Base-by-base conservation (phyloP, 2,329 filamentous ascomycete species). In the Coleophoma crateriformis region DNA sequence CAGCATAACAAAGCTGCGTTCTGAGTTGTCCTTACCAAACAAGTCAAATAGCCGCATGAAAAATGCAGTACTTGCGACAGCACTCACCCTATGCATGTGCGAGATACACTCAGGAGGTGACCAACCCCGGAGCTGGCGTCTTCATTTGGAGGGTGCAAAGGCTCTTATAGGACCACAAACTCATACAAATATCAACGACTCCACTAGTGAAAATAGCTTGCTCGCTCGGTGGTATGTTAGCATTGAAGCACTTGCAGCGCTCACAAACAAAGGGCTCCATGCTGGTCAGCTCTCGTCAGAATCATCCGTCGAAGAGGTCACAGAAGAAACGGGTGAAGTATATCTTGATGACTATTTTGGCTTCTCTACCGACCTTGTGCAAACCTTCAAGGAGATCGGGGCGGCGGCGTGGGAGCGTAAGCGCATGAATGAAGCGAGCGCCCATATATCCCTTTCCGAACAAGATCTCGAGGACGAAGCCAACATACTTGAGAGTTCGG, bases 311-410 rank as follows among this genome's bases (percentile, higher is more conserved):
- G 27, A 15, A 14, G 41, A 44, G 12, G 27, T 44, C 11, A n/a
- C 8, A 12, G 12, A 32, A 44, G 41, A 44, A 33, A 11, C 19
- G 10, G 58, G 52, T 22, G 48, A 58, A 1, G 65, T 69, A 37
- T 69, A 68, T 51, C 52, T 71, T 15, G 68, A 71, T 52, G 67
- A 70, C 47, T 71, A 71, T 50, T 70, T 67, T 65, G 68, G 68
- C 0, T 71, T 70, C 49, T 68, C 67, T 3, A 61, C 68, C 3
- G 61, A 67, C 35, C 50, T 71, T n/a, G 61, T 67, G 2, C 60
- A 63, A 17, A 61, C 68, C 10, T 71, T 71, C 52, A 63, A 66
- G 7, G 60, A 60, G 37, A 70, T 70, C 17, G 68, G 67, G 6
- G 64, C 64, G 12, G 64, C 63, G n/a, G 64, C 67, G 17, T 44